These are phyloP conservation scores for Patellaria atrata DNA, from an alignment of 495 filamentous ascomycete species.

Conservation along the genomic window DNA sequence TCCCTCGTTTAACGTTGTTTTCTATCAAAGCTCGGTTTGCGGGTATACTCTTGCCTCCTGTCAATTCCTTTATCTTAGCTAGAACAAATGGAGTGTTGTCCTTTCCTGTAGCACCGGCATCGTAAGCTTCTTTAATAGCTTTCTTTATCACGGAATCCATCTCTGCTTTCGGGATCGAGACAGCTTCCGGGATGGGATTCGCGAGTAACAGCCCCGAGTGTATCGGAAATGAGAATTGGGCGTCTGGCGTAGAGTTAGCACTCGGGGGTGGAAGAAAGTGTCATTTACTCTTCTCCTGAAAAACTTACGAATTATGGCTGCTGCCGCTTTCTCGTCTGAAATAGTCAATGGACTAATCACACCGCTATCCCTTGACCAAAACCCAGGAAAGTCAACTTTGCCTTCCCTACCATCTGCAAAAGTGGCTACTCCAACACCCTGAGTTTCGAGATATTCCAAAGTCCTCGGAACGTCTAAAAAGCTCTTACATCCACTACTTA, in stretches of 20 bases:
- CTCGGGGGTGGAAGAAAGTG: too few relatives aligned
- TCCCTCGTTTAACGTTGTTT: slow-evolving; percentile 65
- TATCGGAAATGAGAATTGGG: slow-evolving; percentile 48
- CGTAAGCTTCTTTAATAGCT: slow-evolving; percentile 57
- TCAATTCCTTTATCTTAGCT: slow-evolving; percentile 64
- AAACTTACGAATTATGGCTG: slow-evolving; percentile 61
- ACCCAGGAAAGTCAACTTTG: slow-evolving; percentile 70
- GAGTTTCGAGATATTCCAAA: slow-evolving; percentile 87
- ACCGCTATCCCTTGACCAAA: slow-evolving; percentile 78
- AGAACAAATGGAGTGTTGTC: slow-evolving; percentile 86
- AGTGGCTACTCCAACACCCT: slow-evolving; percentile 73
- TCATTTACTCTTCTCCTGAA: not conserved
- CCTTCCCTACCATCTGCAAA: slow-evolving; percentile 62
- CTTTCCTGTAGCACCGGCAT: slow-evolving; percentile 54
- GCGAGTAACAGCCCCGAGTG: slow-evolving; percentile 69
- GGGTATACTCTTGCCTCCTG: slow-evolving; percentile 49
- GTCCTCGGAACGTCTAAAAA: slow-evolving; percentile 87
- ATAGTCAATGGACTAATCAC: slow-evolving; percentile 61
- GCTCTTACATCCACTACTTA: slow-evolving; percentile 85
- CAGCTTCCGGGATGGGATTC: slow-evolving; percentile 65
- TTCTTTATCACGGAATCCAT: slow-evolving; percentile 62
- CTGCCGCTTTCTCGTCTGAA: slow-evolving; percentile 63
- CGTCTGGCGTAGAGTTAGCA: slow-evolving; percentile 32
- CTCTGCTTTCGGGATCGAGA: slow-evolving; percentile 52
- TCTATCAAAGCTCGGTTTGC: slow-evolving; percentile 69